Conservation (phyloP, 1,284 basidiomycete genomes). For the Trametes polyzona region DNA sequence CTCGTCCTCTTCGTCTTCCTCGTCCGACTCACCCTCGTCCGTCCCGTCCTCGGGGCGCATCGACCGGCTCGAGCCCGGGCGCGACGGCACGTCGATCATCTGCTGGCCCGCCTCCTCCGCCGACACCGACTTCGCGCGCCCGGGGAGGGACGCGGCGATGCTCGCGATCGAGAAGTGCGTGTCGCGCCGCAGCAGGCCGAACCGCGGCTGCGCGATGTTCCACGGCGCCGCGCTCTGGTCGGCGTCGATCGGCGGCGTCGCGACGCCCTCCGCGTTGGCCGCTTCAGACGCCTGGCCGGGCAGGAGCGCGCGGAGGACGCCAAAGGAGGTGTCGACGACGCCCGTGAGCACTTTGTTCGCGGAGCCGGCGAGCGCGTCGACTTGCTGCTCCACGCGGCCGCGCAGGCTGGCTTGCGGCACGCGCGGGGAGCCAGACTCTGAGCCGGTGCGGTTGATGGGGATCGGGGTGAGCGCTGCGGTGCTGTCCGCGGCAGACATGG, state of each 20-base stretch:
- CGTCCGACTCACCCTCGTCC: conserved; percentile 38
- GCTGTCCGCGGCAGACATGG: conserved; percentile 42
- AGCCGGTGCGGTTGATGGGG: conserved; percentile 48
- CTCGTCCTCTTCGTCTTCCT: conserved; percentile 36
- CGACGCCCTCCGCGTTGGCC: conserved; percentile 31
- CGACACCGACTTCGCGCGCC: conserved; percentile 31
- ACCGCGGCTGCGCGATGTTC: conserved; percentile 46
- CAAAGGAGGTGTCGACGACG: conserved; percentile 85
- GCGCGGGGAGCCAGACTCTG: conserved; percentile 38
- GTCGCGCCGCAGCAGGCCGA: conserved; percentile 70
- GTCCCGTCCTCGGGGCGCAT: conserved; percentile 35
- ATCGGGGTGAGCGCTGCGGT: conserved; percentile 80
- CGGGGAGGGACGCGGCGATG: conserved; percentile 68
- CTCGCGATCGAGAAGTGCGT: conserved; percentile 82
- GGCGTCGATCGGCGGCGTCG: conserved; percentile 28
- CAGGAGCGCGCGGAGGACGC: conserved; percentile 73
- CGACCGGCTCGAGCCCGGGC: conserved; percentile 58
- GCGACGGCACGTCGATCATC: conserved; percentile 61
- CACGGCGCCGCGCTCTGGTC: conserved; percentile 37
- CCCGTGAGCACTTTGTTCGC: conserved; percentile 87
- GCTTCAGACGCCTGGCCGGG: conserved; percentile 37
- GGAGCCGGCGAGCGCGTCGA: conserved; percentile 80
- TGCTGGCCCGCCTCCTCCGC: conserved; percentile 68
- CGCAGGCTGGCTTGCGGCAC: conserved; percentile 53
- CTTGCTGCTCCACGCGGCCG: conserved; percentile 81